Base-by-base conservation (phyloP, 1,284 basidiomycete genomes). In the Boletellus deceptivus region DNA sequence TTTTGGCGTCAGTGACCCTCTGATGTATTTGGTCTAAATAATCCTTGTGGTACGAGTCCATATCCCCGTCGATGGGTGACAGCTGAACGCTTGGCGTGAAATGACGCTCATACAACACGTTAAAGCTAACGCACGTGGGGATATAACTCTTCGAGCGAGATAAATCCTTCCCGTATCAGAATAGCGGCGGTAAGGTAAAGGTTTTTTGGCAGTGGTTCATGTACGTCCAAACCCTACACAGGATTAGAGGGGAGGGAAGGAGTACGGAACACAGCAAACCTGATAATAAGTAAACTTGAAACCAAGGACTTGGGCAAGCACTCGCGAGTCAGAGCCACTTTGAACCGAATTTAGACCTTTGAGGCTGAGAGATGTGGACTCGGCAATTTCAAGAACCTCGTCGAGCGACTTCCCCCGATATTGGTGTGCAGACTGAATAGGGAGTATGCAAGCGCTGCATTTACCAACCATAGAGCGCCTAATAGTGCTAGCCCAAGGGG, bases 211-310 rank as follows among this genome's bases (percentile, higher is more conserved):
- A 84, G 80, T 38, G 72, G 56, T 72, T 89, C 80, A 16, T 72
- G 67, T 8, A 78, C 75, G 36, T 86, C 84, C 29, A 76, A 63
- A 24, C 75, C 72, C 84, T 89, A 59, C 1, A 45, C 25, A 17
- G 33, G 33, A 51, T 68, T 56, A 65, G 52, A 55, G 29, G 33
- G 37, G 40, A 35, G 29, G 45, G 14, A 43, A 16, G n/a, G 22
- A 25, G 10, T 3, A 14, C 14, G 20, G 18, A 3, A 37, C 10
- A 48, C 22, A 29, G 61, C 79, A 49, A 56, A 91, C 91, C 72
- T 93, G 86, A 70, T 96, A 98, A 69, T 89, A 86, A 10, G 79
- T 78, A 63, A 97, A 97, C 68, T 99, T 98, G 79, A 98, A 98
- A 18, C 96, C 96, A 13, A 99, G 75, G 2, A 98, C 87, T 69